These are phyloP conservation scores for Acanthamoeba lenticulata DNA, from an alignment of 208 protist species.

Conservation along the genomic window DNA sequence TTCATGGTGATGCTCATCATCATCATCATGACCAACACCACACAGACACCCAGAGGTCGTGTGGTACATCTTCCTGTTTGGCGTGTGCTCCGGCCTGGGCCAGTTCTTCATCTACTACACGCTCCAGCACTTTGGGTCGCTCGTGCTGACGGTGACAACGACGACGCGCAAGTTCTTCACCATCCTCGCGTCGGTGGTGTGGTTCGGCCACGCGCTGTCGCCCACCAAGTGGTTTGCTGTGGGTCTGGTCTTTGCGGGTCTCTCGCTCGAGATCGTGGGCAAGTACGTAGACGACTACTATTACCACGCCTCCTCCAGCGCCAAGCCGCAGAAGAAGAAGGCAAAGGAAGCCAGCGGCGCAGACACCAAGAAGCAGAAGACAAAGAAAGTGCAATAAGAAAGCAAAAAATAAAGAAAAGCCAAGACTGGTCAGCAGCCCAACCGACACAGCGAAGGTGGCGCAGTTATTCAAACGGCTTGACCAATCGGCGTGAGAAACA, in stretches of 20 bases:
- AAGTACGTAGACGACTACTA: conserved; percentile 19
- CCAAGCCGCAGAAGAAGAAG: no score
- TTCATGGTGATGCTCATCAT: no score
- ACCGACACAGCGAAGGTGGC: no score
- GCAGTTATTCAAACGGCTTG: no score
- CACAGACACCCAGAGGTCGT: not conserved
- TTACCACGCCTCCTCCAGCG: no score
- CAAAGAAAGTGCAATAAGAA: no score
- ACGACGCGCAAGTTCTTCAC: conserved; percentile 72
- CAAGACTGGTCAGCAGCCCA: no score
- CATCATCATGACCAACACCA: not conserved
- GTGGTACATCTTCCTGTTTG: conserved; percentile 11
- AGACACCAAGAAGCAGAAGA: no score
- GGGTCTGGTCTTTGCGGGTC: conserved; percentile 27
- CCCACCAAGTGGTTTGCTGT: conserved; percentile 18
- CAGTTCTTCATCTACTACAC: conserved; percentile 65
- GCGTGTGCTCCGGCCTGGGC: conserved; percentile 13
- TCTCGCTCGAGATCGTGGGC: not conserved
- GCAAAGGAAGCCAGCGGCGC: no score
- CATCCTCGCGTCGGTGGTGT: conserved; percentile 56
- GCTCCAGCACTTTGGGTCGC: conserved; percentile 45
- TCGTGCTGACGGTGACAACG: conserved; percentile 28
- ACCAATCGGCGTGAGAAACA: no score
- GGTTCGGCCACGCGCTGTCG: conserved; percentile 49
- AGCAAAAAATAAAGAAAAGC: no score